Conservation (phyloP, 176 grass and related monocot species). For the Ensete glaucum region DNA sequence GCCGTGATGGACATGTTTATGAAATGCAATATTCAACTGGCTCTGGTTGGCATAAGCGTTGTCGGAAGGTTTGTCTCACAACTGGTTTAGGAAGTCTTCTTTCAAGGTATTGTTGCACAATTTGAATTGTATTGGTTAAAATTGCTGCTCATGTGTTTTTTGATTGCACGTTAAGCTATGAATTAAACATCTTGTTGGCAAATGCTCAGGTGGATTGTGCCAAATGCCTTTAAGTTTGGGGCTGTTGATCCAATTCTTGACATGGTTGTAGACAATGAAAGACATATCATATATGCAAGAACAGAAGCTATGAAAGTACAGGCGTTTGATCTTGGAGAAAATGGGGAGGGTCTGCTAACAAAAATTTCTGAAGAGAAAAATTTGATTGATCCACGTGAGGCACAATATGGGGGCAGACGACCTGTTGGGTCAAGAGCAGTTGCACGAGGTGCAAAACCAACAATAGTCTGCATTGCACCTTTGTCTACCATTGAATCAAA, state of each 20-base stretch:
- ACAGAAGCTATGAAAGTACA: conserved; percentile 87
- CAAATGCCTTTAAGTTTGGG: conserved; percentile 89
- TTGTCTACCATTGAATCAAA: conserved; percentile 79
- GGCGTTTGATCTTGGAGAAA: conserved; percentile 80
- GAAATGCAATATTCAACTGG: conserved; percentile 88
- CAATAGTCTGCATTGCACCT: conserved; percentile 68
- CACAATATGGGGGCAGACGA: conserved; percentile 50
- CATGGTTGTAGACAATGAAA: conserved; percentile 91
- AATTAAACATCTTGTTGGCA: conserved; percentile 24
- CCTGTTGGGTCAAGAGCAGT: conserved; percentile 42
- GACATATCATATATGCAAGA: conserved; percentile 75
- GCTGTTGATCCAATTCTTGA: conserved; percentile 83
- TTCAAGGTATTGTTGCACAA: conserved; percentile 53
- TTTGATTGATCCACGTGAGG: conserved; percentile 75
- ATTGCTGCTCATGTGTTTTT: not conserved
- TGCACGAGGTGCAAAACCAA: conserved; percentile 50
- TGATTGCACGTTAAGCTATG: not conserved
- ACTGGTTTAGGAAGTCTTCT: conserved; percentile 70
- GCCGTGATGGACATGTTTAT: conserved; percentile 83
- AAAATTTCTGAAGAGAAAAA: conserved; percentile 93
- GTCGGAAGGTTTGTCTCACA: conserved; percentile 80
- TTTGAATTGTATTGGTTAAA: not conserved
- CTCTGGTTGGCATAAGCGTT: conserved; percentile 86
- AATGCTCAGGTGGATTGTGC: conserved; percentile 78
- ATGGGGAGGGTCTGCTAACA: conserved; percentile 56